Base-by-base conservation (phyloP, 495 filamentous ascomycete species). In the Neurospora sp. region DNA sequence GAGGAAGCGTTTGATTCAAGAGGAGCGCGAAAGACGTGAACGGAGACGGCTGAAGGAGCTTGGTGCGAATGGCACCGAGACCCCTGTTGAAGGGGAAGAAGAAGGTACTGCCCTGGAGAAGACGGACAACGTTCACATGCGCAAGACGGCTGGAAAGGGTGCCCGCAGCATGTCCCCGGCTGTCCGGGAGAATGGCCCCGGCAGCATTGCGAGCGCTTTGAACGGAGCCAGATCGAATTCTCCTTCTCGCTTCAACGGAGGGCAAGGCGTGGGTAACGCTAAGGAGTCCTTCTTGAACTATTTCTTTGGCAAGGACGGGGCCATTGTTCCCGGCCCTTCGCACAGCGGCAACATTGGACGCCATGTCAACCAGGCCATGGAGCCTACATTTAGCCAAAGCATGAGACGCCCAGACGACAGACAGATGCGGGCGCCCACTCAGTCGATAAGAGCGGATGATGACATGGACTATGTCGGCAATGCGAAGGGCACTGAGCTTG, bases 271-370 rank as follows among this genome's bases (percentile, higher is more conserved):
- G 74, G 87, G 86, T 38, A 80, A 77, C 69, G 84, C 87, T 54
- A 89, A 90, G 48, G 96, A 98, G 83, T 95, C 94, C 0, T 99
- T 99, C 84, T 81, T 99, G 71, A 98, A 94, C 81, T 99, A 98
- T 80, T 99, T 99, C 84, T 99, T 99, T 78, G 94, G 96, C 70
- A 97, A 98, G 76, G 95, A 98, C 75, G 93, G 93, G 14, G 83
- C 85, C 4, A 77, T 87, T 48, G 87, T 87, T 69, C 76, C 81
- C 5, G 75, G 78, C 37, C 77, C 83, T 69, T 76, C 72, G 11
- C 77, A 81, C 77, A 78, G 85, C 80, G 75, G 85, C 78, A 73
- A 85, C 71, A 75, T 85, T 31, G 83, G 81, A 62, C 85, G 92
- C 74, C 92, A 94, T 75, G 89, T 91, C 31, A 91, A 88, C 80